These are phyloP conservation scores for Evansstolkia leycettana DNA, from an alignment of 495 filamentous ascomycete species.

Conservation along the genomic window DNA sequence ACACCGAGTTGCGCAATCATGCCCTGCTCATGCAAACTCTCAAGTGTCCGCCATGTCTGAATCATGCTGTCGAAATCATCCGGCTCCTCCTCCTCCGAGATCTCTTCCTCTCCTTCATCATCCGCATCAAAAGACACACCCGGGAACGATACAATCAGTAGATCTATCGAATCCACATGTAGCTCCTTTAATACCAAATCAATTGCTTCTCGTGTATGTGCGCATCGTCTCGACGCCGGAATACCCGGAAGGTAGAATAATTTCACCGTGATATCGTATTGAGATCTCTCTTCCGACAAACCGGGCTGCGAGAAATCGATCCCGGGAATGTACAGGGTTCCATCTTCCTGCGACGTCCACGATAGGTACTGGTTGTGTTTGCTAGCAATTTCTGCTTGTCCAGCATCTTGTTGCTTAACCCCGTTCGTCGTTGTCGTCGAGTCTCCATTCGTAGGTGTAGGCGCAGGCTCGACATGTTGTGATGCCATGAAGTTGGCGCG, in stretches of 20 bases:
- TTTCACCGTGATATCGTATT: slow-evolving; percentile 91
- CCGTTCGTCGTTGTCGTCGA: slow-evolving; percentile 7
- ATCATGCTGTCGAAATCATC: slow-evolving; percentile 57
- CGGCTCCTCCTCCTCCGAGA: slow-evolving; percentile 19
- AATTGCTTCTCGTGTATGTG: slow-evolving; percentile 64
- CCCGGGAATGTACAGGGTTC: slow-evolving; percentile 60
- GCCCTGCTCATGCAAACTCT: slow-evolving; percentile 59
- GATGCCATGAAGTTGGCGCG: slow-evolving; percentile 66
- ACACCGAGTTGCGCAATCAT: slow-evolving; percentile 65
- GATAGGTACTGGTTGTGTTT: slow-evolving; percentile 18
- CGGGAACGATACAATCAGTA: slow-evolving; percentile 88
- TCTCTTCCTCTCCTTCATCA: slow-evolving; percentile 66
- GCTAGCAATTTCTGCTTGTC: slow-evolving; percentile 14
- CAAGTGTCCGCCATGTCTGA: slow-evolving; percentile 58
- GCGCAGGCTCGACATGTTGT: slow-evolving; percentile 41
- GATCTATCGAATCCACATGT: slow-evolving; percentile 60
- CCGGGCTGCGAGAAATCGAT: slow-evolving; percentile 59
- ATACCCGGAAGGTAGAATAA: slow-evolving; percentile 78
- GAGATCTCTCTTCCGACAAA: slow-evolving; percentile 60
- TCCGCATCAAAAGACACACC: slow-evolving; percentile 89
- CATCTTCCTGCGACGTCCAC: slow-evolving; percentile 55
- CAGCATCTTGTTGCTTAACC: slow-evolving; percentile 2
- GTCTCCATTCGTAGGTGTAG: slow-evolving; percentile 7
- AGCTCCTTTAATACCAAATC: slow-evolving; percentile 69
- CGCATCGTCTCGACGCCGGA: slow-evolving; percentile 43